Base-by-base conservation (phyloP, 2,329 filamentous ascomycete genomes). In the Furcasterigmium furcatum region DNA sequence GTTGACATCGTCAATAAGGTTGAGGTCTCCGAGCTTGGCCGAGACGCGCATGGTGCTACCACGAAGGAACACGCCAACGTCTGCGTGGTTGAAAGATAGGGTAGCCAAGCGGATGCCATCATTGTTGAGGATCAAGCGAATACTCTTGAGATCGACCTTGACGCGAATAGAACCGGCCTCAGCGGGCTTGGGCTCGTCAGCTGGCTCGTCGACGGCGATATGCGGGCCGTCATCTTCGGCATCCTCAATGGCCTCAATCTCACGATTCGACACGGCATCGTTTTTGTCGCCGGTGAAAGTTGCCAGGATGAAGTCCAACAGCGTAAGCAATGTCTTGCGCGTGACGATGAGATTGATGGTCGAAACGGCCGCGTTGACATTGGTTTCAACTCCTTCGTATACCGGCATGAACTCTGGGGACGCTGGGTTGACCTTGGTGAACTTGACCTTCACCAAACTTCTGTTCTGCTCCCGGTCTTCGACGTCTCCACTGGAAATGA, bases 271-370 rank as follows among this genome's bases (percentile, higher is more conserved):
- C 6, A 46, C 46, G 9, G 48, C 48, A 4, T 72, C 66, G 42
- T 76, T 71, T 46, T 78, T 77, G 44, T 74, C 76, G 8, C 76
- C 77, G 1, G 92, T 86, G 58, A 99, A 99, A 0, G 94, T 99
- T 34, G 91, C 77, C 16, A 99, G 81, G 27, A 96, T 85, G 58
- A 99, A 99, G 63, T 99, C 94, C 36, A 99, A 70, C 1, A 99
- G 71, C 0, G 92, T 99, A 44, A 99, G 74, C 4, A 99, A 72
- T 0, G 95, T 99, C 66, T 87, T 92, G 53, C 95, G 79, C 0
- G 95, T 99, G 9, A 99, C 91, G 27, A 99, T 83, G 19, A 99
- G 66, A 61, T 97, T 97, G 69, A 99, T 96, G 0, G 94, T 99
- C 0, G 94, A 96, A 12, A 99, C 84, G 0, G 85, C 84, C 2